phyloP scores from a whole-genome alignment of 106 monocot genomes.

The Alisma plantagoaquatica region DNA sequence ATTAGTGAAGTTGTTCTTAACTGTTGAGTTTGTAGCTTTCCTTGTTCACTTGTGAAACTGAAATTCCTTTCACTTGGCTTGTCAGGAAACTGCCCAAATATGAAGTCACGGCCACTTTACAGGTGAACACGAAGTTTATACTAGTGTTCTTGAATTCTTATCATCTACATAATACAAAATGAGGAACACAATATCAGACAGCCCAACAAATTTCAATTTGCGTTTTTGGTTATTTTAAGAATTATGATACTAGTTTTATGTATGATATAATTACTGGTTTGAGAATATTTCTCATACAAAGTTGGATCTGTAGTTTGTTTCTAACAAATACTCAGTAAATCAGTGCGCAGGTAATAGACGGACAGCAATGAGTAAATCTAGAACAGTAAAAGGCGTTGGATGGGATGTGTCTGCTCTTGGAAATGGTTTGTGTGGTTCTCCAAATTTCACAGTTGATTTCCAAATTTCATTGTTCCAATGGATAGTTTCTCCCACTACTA shows the following conservation, averaged over 20 bases:
- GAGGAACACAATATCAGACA: neutral
- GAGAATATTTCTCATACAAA: neutral
- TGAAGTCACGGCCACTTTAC: conserved; percentile 70
- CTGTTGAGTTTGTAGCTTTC: neutral
- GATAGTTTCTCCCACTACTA: too few relatives aligned
- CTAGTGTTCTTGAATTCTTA: neutral
- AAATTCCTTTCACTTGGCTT: conserved; percentile 9
- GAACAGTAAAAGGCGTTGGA: conserved; percentile 80
- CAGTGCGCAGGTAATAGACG: conserved; percentile 95
- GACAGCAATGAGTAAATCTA: conserved; percentile 76
- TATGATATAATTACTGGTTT: neutral
- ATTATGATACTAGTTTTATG: too few relatives aligned
- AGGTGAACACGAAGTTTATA: conserved; percentile 24
- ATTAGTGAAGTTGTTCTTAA: too few relatives aligned
- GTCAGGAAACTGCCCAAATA: conserved; percentile 78
- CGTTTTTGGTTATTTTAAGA: neutral
- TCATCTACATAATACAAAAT: neutral
- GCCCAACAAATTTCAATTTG: neutral
- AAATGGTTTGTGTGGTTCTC: conserved; percentile 43
- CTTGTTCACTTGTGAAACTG: neutral
- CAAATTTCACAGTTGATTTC: too few relatives aligned
- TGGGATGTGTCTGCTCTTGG: conserved; percentile 87
- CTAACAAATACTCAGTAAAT: neutral
- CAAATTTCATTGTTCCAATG: too few relatives aligned
- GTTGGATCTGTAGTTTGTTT: neutral